phyloP scores from a whole-genome alignment of 2,329 filamentous ascomycete species.

The Trichoderma koningiopsis region DNA sequence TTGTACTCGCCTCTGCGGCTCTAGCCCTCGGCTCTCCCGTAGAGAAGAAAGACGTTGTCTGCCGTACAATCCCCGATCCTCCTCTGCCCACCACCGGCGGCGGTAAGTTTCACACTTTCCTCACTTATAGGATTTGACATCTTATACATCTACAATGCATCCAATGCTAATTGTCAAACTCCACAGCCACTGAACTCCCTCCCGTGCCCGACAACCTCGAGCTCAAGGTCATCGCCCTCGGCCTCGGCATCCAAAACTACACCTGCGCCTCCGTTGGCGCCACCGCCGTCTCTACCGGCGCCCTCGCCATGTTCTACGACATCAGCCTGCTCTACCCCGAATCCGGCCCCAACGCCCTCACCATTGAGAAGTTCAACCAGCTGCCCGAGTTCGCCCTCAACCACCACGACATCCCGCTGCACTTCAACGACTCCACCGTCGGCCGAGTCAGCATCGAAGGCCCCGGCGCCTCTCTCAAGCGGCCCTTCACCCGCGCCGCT shows the following conservation, averaged over 20 bases:
- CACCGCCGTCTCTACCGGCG: conserved; percentile 49
- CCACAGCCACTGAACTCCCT: conserved; percentile 48
- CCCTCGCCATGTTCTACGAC: conserved; percentile 64
- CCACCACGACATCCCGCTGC: conserved; percentile 50
- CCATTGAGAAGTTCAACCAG: conserved; percentile 41
- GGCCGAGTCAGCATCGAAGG: conserved; percentile 35
- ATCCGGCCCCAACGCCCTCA: conserved; percentile 43
- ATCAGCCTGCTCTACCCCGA: conserved; percentile 54
- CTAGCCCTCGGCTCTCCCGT: conserved; percentile 37
- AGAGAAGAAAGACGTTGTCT: conserved; percentile 11
- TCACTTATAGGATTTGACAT: background rate
- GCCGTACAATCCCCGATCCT: conserved; percentile 25
- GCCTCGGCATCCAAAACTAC: conserved; percentile 71
- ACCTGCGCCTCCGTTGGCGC: conserved; percentile 52
- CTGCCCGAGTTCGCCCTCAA: conserved; percentile 48
- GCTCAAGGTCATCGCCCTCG: conserved; percentile 60
- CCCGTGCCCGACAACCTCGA: conserved; percentile 41
- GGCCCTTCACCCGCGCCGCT: conserved; percentile 49
- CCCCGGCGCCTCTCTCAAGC: conserved; percentile 47
- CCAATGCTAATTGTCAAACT: background rate
- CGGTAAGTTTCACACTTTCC: conserved; percentile 35
- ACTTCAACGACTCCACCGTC: conserved; percentile 41
- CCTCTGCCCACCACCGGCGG: conserved; percentile 45
- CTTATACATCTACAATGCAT: background rate
- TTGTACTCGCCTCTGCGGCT: conserved; percentile 41